A percentile compares a stretch with the other conserved stretches of the same genome.
Conservation (phyloP, 169 alveolate genomes). For the Plasmodium malariae region DNA sequence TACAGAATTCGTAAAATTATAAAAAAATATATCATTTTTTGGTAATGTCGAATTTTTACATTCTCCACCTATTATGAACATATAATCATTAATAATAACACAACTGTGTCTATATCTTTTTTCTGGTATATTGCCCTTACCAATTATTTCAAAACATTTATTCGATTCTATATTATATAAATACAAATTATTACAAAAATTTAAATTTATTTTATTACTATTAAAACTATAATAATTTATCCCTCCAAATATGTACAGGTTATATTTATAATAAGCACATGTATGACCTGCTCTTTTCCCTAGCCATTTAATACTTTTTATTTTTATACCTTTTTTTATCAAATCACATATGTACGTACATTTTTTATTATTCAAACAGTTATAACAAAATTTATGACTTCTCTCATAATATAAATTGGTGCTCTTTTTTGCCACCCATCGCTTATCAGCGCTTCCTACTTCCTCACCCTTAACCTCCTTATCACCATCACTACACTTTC, state of each 20-base stretch:
- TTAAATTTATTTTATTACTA: conserved; percentile 57
- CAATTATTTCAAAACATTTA: conserved; percentile 61
- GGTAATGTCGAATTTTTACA: conserved; percentile 63
- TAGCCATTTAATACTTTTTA: conserved; percentile 44
- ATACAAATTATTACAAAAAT: conserved; percentile 58
- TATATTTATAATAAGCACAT: conserved; percentile 71
- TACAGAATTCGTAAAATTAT: conserved; percentile 63
- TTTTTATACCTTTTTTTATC: conserved; percentile 27
- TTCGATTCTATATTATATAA: conserved; percentile 68
- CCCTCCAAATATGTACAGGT: conserved; percentile 72
- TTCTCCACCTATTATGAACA: conserved; percentile 76
- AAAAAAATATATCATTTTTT: conserved; percentile 63
- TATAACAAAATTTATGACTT: background rate
- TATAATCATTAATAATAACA: conserved; percentile 60
- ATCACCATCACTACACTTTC: background rate
- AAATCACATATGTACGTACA: conserved; percentile 61
- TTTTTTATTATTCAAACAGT: conserved; percentile 21
- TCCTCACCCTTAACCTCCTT: background rate
- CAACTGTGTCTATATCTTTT: conserved; percentile 74
- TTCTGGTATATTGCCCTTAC: conserved; percentile 69
- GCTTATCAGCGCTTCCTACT: background rate
- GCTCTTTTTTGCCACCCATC: background rate
- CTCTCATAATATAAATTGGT: conserved; percentile 8
- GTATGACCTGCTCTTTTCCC: conserved; percentile 74
- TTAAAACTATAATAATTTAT: conserved; percentile 69